phyloP scores from a whole-genome alignment of 2,329 filamentous ascomycete species.

The Ascomycota sp. region DNA sequence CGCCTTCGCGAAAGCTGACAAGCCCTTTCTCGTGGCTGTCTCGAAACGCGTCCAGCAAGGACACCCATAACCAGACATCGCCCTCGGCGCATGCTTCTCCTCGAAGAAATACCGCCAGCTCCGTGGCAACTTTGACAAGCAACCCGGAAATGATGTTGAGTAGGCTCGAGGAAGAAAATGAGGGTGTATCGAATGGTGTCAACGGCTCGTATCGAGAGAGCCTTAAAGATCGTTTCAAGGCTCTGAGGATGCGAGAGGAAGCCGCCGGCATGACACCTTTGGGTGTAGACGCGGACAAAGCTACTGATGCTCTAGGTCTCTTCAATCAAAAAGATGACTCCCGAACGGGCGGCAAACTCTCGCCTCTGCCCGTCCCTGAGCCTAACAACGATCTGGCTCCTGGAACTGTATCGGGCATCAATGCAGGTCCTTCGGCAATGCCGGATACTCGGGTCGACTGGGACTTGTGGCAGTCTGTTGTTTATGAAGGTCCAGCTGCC shows the following conservation, averaged over 20 bases:
- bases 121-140: conserved; percentile 57
- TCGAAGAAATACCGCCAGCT: conserved; percentile 57
- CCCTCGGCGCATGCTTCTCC: conserved; percentile 25
- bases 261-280: conserved; percentile 30
- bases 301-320: conserved; percentile 9
- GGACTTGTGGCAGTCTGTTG: conserved; percentile 93
- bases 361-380: conserved; percentile 33
- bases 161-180: conserved; percentile 53
- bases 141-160: conserved; percentile 64
- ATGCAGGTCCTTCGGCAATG: conserved; percentile 51
- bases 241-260: conserved; percentile 56
- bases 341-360: conserved; percentile 10
- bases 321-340: conserved; percentile 8
- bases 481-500: conserved; percentile 81
- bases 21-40: conserved; percentile 79
- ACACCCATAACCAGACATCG: conserved; percentile 31
- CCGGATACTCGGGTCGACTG: conserved; percentile 73
- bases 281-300: conserved; percentile 32
- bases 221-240: conserved; percentile 60
- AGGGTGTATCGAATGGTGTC: conserved; percentile 23
- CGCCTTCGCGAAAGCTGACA: conserved; percentile 50
- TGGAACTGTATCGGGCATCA: conserved; percentile 67
- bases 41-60: conserved; percentile 39
- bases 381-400: conserved; percentile 57
- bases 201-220: conserved; percentile 35